A percentile compares a stretch with the other conserved stretches of the same genome.
phyloP scores from a whole-genome alignment of 2,329 filamentous ascomycete genomes.

The Blastomyces parvus region DNA sequence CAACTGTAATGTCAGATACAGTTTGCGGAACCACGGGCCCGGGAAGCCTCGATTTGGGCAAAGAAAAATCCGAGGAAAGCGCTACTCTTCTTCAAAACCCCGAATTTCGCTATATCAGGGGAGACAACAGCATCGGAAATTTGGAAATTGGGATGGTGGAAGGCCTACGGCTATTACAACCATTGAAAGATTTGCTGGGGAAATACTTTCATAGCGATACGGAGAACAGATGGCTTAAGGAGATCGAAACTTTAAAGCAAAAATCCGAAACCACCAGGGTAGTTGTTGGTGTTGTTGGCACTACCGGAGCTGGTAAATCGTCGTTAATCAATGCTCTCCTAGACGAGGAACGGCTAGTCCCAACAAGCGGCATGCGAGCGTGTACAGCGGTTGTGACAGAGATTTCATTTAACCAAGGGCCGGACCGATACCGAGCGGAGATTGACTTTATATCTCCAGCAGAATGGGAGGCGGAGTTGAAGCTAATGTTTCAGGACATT shows the following conservation, averaged over 20 bases:
- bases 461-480: constrained; percentile 48
- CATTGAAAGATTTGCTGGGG: not conserved
- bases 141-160: not conserved
- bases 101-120: not conserved
- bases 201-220: not conserved
- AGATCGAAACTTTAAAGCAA: constrained; percentile 23
- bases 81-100: too few relatives aligned
- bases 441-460: constrained; percentile 47
- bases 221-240: not conserved
- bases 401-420: constrained; percentile 46
- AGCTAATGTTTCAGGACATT: too few relatives aligned
- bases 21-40: too few relatives aligned
- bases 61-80: too few relatives aligned
- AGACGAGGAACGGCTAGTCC: constrained; percentile 49
- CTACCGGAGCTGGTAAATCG: constrained; percentile 54
- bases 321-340: constrained; percentile 55
- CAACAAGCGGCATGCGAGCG: constrained; percentile 51
- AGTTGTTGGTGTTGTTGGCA: too few relatives aligned
- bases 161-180: not conserved
- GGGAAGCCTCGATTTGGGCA: too few relatives aligned
- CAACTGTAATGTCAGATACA: too few relatives aligned
- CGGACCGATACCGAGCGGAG: constrained; percentile 44
- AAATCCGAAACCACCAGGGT: too few relatives aligned
- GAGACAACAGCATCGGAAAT: not conserved
- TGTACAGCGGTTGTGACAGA: constrained; percentile 55